Conservation (phyloP, 2,329 filamentous ascomycete species). For the Exophiala sp. region DNA sequence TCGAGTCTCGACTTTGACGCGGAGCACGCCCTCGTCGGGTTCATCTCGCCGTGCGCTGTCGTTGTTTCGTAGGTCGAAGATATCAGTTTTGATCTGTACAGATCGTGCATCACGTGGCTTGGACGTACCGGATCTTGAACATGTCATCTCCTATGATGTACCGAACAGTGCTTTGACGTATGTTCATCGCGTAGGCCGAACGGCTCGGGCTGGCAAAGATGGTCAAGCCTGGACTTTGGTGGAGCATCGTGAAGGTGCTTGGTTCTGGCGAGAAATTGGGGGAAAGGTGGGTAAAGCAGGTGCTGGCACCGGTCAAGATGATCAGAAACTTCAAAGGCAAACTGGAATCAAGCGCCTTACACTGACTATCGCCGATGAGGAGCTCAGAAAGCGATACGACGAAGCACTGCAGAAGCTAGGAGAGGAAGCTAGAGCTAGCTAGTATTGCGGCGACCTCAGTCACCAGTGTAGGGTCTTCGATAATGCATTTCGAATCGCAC, state of each 20-base stretch:
- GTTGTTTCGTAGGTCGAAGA: slow-evolving; percentile 83
- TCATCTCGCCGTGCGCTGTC: slow-evolving; percentile 69
- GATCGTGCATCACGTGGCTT: slow-evolving; percentile 92
- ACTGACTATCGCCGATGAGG: slow-evolving; percentile 14
- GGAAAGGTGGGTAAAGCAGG: slow-evolving; percentile 33
- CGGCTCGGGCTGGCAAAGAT: slow-evolving; percentile 79
- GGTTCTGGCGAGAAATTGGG: slow-evolving; percentile 87
- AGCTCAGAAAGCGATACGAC: slow-evolving; percentile 17
- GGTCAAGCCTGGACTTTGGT: slow-evolving; percentile 84
- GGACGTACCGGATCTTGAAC: slow-evolving; percentile 85
- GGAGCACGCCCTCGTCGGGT: slow-evolving; percentile 40
- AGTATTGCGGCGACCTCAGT: neutral
- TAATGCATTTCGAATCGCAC: too few species aligned
- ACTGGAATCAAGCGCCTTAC: slow-evolving; percentile 13
- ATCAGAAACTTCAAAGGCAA: slow-evolving; percentile 10
- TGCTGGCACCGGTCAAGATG: neutral
- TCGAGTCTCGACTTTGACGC: slow-evolving; percentile 80
- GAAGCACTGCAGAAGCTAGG: slow-evolving; percentile 24
- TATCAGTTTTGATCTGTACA: slow-evolving; percentile 89
- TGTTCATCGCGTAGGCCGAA: slow-evolving; percentile 93
- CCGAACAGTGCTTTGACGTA: slow-evolving; percentile 94
- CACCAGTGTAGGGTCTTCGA: too few species aligned
- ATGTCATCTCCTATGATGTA: slow-evolving; percentile 94
- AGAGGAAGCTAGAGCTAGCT: slow-evolving; percentile 16
- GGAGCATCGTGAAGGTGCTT: slow-evolving; percentile 74